Percentiles rank a stretch among this genome's conserved stretches.
Evolutionary conservation across 2,329 filamentous ascomycete species (phyloP).

Genomic region (Calonectria henricotiae): DNA sequence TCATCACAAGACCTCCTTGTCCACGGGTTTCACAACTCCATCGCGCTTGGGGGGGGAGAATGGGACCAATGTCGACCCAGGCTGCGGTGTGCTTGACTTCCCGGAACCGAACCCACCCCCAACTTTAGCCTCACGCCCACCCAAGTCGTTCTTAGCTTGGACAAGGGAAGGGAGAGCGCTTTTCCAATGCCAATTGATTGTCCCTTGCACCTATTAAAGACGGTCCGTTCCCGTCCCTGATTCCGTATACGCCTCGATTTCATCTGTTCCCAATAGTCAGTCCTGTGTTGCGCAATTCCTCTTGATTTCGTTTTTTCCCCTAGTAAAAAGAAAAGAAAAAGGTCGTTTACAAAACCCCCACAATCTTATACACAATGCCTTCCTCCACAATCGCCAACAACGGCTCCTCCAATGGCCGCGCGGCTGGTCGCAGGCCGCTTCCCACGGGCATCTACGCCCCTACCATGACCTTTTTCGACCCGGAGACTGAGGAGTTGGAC

Average conservation of each 20-base stretch:
- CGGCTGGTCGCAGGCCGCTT: conserved; percentile 69
- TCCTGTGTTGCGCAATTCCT: conserved; percentile 28
- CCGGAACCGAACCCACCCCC: conserved; percentile 52
- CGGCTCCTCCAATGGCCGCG: conserved; percentile 44
- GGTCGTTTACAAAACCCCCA: conserved; percentile 23
- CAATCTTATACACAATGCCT: conserved; percentile 46
- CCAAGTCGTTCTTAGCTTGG: conserved; percentile 37
- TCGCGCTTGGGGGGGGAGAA: conserved; percentile 44
- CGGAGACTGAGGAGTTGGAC: conserved; percentile 88
- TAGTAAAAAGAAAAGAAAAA: conserved; percentile 5
- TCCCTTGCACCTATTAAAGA: conserved; percentile 48
- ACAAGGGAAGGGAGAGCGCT: conserved; percentile 35
- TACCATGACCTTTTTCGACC: conserved; percentile 92
- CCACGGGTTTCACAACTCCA: conserved; percentile 39
- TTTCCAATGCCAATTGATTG: conserved; percentile 41
- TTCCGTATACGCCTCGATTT: conserved; percentile 31
- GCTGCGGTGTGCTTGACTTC: conserved; percentile 49
- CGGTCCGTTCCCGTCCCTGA: conserved; percentile 45
- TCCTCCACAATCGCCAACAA: conserved; percentile 48
- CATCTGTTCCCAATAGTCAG: conserved; percentile 32
- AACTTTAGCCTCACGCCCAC: conserved; percentile 49
- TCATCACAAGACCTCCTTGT: conserved; percentile 27
- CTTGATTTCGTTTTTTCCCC: conserved; percentile 11
- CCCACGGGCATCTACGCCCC: conserved; percentile 90
- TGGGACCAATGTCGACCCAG: conserved; percentile 50